Percentiles rank a stretch among this genome's conserved stretches.
These are phyloP conservation scores for Kwoniella dejecticola DNA, from an alignment of 768 basidiomycete species.

Conservation along the genomic window DNA sequence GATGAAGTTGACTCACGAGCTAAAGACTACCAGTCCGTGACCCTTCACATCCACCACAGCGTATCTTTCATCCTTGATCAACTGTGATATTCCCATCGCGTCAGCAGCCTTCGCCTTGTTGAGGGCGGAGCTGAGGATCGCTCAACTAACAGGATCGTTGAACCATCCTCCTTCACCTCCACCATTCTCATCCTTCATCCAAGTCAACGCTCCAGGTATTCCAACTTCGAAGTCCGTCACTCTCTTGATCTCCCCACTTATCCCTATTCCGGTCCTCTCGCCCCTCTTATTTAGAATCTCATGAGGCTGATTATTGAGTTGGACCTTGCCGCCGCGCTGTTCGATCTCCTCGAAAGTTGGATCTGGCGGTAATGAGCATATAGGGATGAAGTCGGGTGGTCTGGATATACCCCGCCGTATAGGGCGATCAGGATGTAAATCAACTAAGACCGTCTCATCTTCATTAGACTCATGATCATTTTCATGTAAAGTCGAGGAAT, in stretches of 20 bases:
- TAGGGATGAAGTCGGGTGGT: slow-evolving; percentile 63
- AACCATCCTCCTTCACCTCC: slow-evolving; percentile 58
- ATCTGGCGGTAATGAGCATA: slow-evolving; percentile 67
- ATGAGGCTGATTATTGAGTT: slow-evolving; percentile 66
- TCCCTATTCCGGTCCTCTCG: slow-evolving; percentile 60
- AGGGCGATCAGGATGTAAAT: slow-evolving; percentile 77
- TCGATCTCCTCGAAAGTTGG: slow-evolving; percentile 72
- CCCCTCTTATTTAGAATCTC: slow-evolving; percentile 62
- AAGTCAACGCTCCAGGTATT: slow-evolving; percentile 68
- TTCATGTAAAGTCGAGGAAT: too few species aligned
- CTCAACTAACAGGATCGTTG: slow-evolving; percentile 62
- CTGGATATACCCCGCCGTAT: slow-evolving; percentile 72
- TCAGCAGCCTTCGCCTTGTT: background rate
- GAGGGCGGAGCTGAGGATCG: background rate
- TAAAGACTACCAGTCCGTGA: slow-evolving; percentile 79
- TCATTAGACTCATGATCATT: too few species aligned
- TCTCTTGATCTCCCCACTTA: slow-evolving; percentile 79
- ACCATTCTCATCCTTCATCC: slow-evolving; percentile 57
- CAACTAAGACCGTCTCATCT: too few species aligned
- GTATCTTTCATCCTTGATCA: slow-evolving; percentile 82
- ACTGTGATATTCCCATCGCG: slow-evolving; percentile 56
- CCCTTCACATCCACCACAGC: slow-evolving; percentile 74
- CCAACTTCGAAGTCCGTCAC: slow-evolving; percentile 70
- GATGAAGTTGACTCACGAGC: slow-evolving; percentile 80
- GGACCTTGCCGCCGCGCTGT: slow-evolving; percentile 62